Evolutionary conservation across 192 early-diverging fungal genomes (phyloP).

Genomic region (Umbelopsis isabellina): DNA sequence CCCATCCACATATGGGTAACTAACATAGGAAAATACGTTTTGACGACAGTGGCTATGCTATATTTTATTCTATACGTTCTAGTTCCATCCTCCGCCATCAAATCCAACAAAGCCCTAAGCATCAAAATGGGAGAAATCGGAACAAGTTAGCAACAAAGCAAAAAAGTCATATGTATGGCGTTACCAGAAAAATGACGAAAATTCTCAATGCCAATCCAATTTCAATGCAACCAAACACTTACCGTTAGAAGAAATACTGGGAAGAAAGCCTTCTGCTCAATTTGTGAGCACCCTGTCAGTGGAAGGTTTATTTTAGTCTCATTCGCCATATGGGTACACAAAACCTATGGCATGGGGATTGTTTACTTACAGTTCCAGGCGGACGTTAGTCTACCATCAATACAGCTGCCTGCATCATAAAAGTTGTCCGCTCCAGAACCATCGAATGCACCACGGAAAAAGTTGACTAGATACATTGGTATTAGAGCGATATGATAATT

Average conservation of each 20-base stretch:
- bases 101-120: constrained; percentile 76
- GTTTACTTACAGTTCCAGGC: constrained; percentile 78
- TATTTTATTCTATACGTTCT: neutral
- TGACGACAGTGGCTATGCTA: no score
- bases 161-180: no score
- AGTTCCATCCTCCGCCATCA: constrained; percentile 62
- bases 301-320: neutral
- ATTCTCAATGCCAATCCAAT: neutral
- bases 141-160: neutral
- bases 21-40: no score
- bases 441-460: constrained; percentile 96
- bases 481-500: neutral
- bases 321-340: constrained; percentile 19
- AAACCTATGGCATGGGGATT: constrained; percentile 1
- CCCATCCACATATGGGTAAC: no score
- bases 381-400: constrained; percentile 93
- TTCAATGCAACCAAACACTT: constrained; percentile 53
- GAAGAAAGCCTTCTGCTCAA: constrained; percentile 94
- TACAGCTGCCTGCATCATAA: constrained; percentile 91
- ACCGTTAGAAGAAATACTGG: constrained; percentile 87
- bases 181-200: neutral
- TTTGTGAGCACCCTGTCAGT: constrained; percentile 67
- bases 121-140: neutral
- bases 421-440: constrained; percentile 93
- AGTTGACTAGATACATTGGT: constrained; percentile 66